Evolutionary conservation across 192 early-diverging fungal genomes (phyloP), one percentile per base, ranked within the genome.

Genomic region (Kickxella alabastrina): DNA sequence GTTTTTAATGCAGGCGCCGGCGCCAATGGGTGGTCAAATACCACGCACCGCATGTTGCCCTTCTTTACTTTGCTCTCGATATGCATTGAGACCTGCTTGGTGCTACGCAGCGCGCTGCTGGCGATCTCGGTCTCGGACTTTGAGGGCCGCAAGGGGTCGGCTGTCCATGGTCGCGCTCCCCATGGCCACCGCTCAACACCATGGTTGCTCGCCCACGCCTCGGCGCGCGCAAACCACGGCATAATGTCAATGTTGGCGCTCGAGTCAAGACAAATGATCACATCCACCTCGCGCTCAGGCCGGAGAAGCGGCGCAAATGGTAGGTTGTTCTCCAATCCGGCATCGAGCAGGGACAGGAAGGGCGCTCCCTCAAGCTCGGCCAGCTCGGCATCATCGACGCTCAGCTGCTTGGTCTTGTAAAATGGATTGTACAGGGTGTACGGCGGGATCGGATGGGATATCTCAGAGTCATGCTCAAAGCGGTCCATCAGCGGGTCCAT

Each of bases 261-360:
- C 22, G 83, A 67, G 62, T 92, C 90, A 23, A 92, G 74, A 14
- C 82, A 82, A 15, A 92, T 44, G 9, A 89, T 78, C 24, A 88
- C 70, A 63, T 92, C 90, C 2, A 89, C 81, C 15, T 75, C 49
- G 9, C 90, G 79, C 13, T 81, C 84, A 3, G 78, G 69, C 5
- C 86, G 63, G 21, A 85, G 53, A 14, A 92, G 52, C 15, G 87
- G 84, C 19, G 87, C 85, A 34, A 92, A 79, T 0, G 90, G 87
- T 31, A 88, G 66, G 58, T 92, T 90, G 61, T 92, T 92, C 38
- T 88, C 82, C 66, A 85, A 77, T 7, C 86, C 90, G 13, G 87
- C 88, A 64, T 92, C 90, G 69, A 86, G 85, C 34, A 90, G 59
- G 19, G 78, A 83, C 25, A 87, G 49, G 6, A 75, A 53, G 19